Evolutionary conservation across 768 basidiomycete genomes (phyloP).

Genomic region (Tubosaeta brunneosetosa): DNA sequence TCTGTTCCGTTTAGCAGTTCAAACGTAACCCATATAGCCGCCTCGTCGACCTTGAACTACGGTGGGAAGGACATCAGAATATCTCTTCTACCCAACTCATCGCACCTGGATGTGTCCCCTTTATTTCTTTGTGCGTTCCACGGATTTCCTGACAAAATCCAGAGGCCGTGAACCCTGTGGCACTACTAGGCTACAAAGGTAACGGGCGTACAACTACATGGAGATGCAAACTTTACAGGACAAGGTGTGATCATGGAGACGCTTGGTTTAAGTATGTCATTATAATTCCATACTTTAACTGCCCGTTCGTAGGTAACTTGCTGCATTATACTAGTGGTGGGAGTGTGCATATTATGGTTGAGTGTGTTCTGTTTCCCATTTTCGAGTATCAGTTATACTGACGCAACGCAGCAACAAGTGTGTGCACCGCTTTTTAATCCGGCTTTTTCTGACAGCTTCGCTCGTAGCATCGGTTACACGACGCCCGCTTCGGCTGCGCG

Average conservation of each 20-base stretch:
- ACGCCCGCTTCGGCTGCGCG: conserved; percentile 82
- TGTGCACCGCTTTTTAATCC: conserved; percentile 5
- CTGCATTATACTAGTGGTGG: conserved; percentile 92
- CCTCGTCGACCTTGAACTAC: conserved; percentile 63
- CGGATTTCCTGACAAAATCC: neutral
- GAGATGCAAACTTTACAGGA: conserved; percentile 87
- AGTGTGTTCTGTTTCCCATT: conserved; percentile 53
- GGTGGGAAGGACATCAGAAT: conserved; percentile 52
- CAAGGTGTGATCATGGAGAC: conserved; percentile 90
- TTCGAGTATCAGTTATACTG: neutral
- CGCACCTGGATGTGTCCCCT: conserved; percentile 53
- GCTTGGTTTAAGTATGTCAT: conserved; percentile 66
- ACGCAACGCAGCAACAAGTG: conserved; percentile 53
- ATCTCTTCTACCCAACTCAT: conserved; percentile 76
- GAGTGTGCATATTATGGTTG: conserved; percentile 85
- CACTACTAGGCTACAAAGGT: conserved; percentile 57
- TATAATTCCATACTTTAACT: neutral
- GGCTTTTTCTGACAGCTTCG: conserved; percentile 1
- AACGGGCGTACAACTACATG: conserved; percentile 88
- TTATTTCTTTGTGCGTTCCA: neutral
- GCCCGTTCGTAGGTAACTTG: conserved; percentile 54
- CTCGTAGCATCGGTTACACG: conserved; percentile 79
- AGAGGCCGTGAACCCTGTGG: conserved; percentile 89
- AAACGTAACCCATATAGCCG: conserved; percentile 34
- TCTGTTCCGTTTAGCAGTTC: neutral